Percentiles rank a stretch among this genome's conserved stretches.
Conservation (phyloP, 2,329 filamentous ascomycete species). For the Aureobasidium musti region DNA sequence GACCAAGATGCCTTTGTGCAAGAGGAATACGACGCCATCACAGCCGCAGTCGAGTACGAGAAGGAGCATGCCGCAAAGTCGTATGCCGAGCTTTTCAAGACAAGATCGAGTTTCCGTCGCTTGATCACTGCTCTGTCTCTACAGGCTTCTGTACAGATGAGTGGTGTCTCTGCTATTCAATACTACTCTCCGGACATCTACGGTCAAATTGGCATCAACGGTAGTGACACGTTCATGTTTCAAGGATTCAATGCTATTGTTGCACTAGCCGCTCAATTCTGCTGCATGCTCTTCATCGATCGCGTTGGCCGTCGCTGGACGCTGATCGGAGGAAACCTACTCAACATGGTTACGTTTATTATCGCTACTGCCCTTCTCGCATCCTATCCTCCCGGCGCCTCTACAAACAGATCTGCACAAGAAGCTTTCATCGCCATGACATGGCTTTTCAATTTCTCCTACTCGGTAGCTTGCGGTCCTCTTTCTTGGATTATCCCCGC, state of each 20-base stretch:
- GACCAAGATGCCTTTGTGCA: constrained; percentile 34
- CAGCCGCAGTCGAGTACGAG: constrained; percentile 35
- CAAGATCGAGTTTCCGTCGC: constrained; percentile 35
- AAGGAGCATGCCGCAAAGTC: constrained; percentile 33
- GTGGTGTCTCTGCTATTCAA: constrained; percentile 38
- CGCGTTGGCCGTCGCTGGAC: constrained; percentile 33
- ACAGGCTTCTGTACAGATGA: constrained; percentile 39
- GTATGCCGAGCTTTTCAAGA: constrained; percentile 36
- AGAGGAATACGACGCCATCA: constrained; percentile 37
- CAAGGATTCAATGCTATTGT: constrained; percentile 45
- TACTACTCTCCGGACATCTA: constrained; percentile 39
- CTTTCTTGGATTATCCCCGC: constrained; percentile 38
- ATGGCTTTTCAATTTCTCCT: constrained; percentile 37
- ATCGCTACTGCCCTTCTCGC: constrained; percentile 36
- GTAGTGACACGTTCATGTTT: constrained; percentile 33
- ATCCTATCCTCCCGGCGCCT: constrained; percentile 29
- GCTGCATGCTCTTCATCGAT: constrained; percentile 36
- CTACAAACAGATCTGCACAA: constrained; percentile 34
- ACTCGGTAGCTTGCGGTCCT: constrained; percentile 34
- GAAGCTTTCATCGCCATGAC: constrained; percentile 37
- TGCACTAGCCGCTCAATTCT: constrained; percentile 64
- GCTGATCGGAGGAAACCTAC: constrained; percentile 34
- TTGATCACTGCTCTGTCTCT: constrained; percentile 36
- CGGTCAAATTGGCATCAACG: constrained; percentile 33
- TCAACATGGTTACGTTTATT: constrained; percentile 34